phyloP scores from a whole-genome alignment of 305 asterid species.

The Solanum hybrid region DNA sequence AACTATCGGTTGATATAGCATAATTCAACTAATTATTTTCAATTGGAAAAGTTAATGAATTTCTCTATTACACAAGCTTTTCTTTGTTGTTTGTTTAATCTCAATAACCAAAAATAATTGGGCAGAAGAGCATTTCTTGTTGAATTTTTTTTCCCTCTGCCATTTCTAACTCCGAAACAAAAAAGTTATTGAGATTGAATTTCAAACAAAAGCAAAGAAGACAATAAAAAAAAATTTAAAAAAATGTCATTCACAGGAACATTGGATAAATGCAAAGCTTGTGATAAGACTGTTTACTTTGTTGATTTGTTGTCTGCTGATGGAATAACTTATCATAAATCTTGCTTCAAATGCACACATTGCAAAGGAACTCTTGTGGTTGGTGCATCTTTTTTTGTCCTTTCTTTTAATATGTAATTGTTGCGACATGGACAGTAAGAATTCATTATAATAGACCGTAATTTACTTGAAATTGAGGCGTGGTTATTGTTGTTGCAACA shows the following conservation, averaged over 20 bases:
- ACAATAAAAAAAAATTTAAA: not conserved
- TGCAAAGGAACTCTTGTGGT: constrained; percentile 99
- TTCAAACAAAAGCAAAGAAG: not conserved
- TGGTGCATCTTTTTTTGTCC: constrained; percentile 25
- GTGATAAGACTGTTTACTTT: constrained; percentile 91
- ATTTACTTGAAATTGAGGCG: not conserved
- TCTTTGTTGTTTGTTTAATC: constrained; percentile 1
- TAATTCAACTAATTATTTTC: constrained; percentile 1
- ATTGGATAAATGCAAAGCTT: constrained; percentile 91
- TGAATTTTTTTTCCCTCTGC: not conserved
- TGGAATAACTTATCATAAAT: constrained; percentile 64
- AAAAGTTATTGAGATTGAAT: not conserved
- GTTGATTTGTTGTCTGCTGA: constrained; percentile 86
- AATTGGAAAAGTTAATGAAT: not conserved
- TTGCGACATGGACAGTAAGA: not conserved
- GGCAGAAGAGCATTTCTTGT: not conserved
- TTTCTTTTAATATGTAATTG: not conserved
- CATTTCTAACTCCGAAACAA: not conserved
- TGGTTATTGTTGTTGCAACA: not conserved
- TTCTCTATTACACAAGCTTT: constrained; percentile 10
- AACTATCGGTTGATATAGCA: constrained; percentile 22
- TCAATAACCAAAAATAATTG: not conserved
- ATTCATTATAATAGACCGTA: not conserved
- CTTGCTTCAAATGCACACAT: constrained; percentile 92
- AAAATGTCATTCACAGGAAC: constrained; percentile 88